Evolutionary conservation across 371 early-diverging fungal genomes (phyloP), one percentile per base, ranked within the genome.

Genomic region (Rhizopus sp.): DNA sequence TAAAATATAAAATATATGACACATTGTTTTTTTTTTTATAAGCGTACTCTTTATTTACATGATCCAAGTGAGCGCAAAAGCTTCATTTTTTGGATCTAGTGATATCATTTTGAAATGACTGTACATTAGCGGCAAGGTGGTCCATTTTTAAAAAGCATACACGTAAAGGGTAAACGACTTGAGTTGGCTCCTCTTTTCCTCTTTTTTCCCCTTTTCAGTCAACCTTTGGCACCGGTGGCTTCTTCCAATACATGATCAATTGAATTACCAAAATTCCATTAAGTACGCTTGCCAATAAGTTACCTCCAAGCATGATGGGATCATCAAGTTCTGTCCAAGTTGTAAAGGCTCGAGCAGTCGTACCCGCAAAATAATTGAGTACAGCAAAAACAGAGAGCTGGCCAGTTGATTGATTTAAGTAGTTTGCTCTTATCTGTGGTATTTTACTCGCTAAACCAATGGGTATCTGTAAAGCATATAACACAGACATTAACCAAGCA

Each of bases 311-410:
- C 65, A 94, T 85, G 32, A 90, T 50, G 41, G 74, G 59, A 66
- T 96, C 95, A 49, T 92, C 82, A 7, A 95, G 83, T 75, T 96
- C 96, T 40, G 89, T 86, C 67, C 92, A 57, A 4, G 97, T 96
- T 5, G 98, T 98, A 64, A 90, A 94, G 5, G 96, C 81, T 52
- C 98, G 84, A 4, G 97, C 97, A 4, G 86, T 73, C 1, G 89
- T 83, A 30, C 98, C 98, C 3, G 85, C 71, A 65, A 92, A 91
- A 64, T 89, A 91, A 70, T 91, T 87, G 62, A 92, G 82, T 12
- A 92, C 84, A 0, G 98, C 89, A 69, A 96, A 89, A 5, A 91
- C 87, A 15, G 94, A 91, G 10, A 98, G 75, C 64, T 93, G 92
- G 12, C 98, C 98, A 7, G 97, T 96, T 49, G 83, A 84, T 30